Evolutionary conservation across 805 yeast species (phyloP).

Genomic region (Maudiozyma saulgeensis): DNA sequence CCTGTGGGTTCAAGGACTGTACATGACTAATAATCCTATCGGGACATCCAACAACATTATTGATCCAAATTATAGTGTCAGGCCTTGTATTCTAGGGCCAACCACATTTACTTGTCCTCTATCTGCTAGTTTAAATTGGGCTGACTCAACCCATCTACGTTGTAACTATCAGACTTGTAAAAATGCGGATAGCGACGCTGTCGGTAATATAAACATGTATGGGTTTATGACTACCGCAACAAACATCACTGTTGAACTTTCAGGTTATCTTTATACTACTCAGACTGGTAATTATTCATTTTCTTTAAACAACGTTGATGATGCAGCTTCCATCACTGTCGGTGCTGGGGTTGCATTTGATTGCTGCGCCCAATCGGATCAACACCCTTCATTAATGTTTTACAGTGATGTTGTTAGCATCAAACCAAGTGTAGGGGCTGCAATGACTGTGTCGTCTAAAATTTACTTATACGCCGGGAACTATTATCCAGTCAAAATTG

Average conservation of each 20-base stretch:
- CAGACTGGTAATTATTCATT: neutral
- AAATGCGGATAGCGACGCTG: neutral
- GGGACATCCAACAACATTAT: neutral
- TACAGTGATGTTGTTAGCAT: neutral
- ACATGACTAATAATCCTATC: neutral
- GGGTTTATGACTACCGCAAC: neutral
- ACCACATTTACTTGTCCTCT: neutral
- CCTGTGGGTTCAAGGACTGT: neutral
- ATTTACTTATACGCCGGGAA: neutral
- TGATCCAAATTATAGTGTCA: neutral
- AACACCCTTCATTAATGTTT: neutral
- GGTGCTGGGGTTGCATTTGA: neutral
- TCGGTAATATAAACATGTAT: neutral
- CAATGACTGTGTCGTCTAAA: too few species aligned
- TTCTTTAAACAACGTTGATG: neutral
- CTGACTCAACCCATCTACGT: neutral
- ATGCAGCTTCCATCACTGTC: neutral
- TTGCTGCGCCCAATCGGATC: neutral
- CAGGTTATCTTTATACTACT: neutral
- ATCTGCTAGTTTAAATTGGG: neutral
- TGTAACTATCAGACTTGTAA: neutral
- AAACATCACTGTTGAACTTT: neutral
- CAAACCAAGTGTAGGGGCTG: neutral
- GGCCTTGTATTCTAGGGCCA: neutral
- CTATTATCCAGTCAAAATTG: neutral